A percentile compares a stretch with the other conserved stretches of the same genome.
These are phyloP conservation scores for Nephelium lappaceum DNA, from an alignment of 345 rosid genomes.

Conservation along the genomic window DNA sequence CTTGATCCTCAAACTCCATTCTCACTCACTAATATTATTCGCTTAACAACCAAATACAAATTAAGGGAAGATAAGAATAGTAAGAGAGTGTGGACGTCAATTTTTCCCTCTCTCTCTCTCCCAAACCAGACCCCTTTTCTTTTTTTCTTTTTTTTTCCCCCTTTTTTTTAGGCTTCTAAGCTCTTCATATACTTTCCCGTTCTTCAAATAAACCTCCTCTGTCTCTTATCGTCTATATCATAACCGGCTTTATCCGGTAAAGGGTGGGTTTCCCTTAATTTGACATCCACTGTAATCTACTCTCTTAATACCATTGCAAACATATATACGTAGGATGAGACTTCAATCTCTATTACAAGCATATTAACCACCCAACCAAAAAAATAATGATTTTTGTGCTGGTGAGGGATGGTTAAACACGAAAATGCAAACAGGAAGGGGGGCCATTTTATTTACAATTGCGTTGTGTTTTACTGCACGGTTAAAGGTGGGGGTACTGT, in stretches of 20 bases:
- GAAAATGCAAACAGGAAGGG: too few relatives aligned
- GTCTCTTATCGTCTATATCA: not conserved
- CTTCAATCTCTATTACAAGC: too few relatives aligned
- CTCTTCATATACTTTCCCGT: constrained; percentile 21
- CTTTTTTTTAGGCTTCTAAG: not conserved
- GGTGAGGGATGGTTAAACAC: too few relatives aligned
- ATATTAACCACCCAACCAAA: too few relatives aligned
- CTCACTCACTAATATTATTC: not conserved
- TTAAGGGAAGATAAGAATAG: constrained; percentile 29
- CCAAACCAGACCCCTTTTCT: not conserved
- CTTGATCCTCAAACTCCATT: constrained; percentile 62
- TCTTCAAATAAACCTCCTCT: not conserved
- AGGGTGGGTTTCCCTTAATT: too few relatives aligned
- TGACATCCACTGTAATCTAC: too few relatives aligned
- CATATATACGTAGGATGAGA: too few relatives aligned
- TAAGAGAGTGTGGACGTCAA: constrained; percentile 49
- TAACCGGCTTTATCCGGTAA: too few relatives aligned
- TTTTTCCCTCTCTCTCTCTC: constrained; percentile 16
- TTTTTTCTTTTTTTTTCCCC: not conserved
- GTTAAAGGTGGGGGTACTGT: constrained; percentile 22
- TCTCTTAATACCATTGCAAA: too few relatives aligned
- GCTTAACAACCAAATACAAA: constrained; percentile 1
- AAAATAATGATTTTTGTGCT: too few relatives aligned
- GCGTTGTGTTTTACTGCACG: constrained; percentile 10
- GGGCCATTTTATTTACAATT: not conserved